Evolutionary conservation across 2,329 filamentous ascomycete genomes (phyloP), one percentile per base, ranked within the genome.

Genomic region (Alternaria hordeiaustralica): DNA sequence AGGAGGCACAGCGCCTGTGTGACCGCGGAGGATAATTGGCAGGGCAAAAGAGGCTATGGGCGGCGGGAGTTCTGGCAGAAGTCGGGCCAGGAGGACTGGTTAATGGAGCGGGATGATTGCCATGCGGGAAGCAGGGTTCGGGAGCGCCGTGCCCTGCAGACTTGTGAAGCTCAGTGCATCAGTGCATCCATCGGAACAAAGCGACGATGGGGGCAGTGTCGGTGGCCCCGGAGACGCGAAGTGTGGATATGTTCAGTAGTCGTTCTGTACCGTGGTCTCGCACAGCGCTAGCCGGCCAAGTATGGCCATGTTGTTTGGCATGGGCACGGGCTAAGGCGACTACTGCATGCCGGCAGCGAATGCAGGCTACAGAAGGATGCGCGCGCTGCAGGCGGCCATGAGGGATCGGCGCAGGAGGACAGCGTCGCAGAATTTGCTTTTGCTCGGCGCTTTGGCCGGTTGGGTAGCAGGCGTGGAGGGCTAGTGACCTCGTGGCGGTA

Each of bases 401-500:
- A 58, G 63, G 61, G 62, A 67, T 64, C 61, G 58, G 50, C 64
- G 44, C 50, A 21, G 44, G 53, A 57, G n/a, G 20, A 25, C 55
- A 44, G 36, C 47, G 43, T 55, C 23, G 57, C 55, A 60, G 47
- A 56, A 23, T 33, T 54, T 61, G 67, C 59, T 58, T 63, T 55
- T 57, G 33, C 50, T 66, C 71, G 67, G 70, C 64, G 66, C 63
- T 60, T 15, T 60, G 59, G 67, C 68, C 66, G 71, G 71, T 71
- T 74, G 68, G 69, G 64, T 62, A 63, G 57, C 60, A 65, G 67
- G 55, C 60, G 58, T 55, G 49, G 60, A 63, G 69, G 53, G 60
- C 60, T 55, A 51, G 62, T 51, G 67, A 58, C 72, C 71, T 74
- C 71, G 72, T 74, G 73, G 73, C 71, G 71, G 69, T 62, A 65